These are phyloP conservation scores for Fragilaria radians DNA, from an alignment of 108 stramenopile species.

Conservation along the genomic window DNA sequence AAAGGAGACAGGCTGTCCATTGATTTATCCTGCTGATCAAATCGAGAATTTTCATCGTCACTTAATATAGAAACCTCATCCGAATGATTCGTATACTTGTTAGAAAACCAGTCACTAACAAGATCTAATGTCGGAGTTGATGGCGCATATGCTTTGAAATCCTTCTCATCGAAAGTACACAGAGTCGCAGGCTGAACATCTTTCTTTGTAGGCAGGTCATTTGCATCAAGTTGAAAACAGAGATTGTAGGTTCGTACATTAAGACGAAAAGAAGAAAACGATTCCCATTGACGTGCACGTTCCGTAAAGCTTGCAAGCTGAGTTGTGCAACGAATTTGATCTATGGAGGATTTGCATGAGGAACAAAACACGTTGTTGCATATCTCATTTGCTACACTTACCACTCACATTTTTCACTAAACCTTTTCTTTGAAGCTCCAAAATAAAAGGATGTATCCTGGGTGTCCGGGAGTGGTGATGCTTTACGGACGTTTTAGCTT, in stretches of 20 bases:
- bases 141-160: slow-evolving; percentile 30
- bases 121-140: slow-evolving; percentile 44
- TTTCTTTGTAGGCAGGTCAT: slow-evolving; percentile 46
- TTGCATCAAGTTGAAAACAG: slow-evolving; percentile 38
- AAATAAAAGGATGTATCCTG: slow-evolving; percentile 57
- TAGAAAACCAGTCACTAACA: not conserved
- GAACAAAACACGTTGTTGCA: no score
- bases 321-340: slow-evolving; percentile 35
- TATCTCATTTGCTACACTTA: no score
- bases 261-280: slow-evolving; percentile 45
- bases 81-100: not conserved
- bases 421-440: slow-evolving; percentile 26
- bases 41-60: not conserved
- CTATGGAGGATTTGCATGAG: slow-evolving; percentile 3
- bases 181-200: slow-evolving; percentile 29
- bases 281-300: slow-evolving; percentile 73
- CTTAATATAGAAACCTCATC: not conserved
- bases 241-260: slow-evolving; percentile 24
- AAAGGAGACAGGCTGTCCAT: not conserved
- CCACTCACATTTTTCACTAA: slow-evolving; percentile 19
- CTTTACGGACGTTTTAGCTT: no score
- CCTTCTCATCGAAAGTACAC: slow-evolving; percentile 24
- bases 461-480: not conserved
- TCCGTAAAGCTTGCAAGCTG: slow-evolving; percentile 47
- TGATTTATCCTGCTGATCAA: not conserved